Evolutionary conservation across 176 grass and related monocot species (phyloP).

Genomic region (Alopecurus myosuroides): DNA sequence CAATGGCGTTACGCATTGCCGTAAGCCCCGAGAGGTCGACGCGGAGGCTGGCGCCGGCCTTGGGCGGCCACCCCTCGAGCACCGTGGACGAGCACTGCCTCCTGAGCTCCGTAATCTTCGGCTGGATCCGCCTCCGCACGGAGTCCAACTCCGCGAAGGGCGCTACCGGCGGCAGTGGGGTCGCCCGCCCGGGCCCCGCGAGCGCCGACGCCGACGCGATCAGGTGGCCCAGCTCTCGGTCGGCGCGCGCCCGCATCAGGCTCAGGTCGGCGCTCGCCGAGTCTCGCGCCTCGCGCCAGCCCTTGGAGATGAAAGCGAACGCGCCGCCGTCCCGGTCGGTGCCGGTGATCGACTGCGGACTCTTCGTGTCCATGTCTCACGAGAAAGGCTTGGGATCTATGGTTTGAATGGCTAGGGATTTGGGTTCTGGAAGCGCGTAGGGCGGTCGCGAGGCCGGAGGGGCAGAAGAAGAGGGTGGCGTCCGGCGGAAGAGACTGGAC

Average conservation of each 20-base stretch:
- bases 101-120: constrained; percentile 74
- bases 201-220: constrained; percentile 36
- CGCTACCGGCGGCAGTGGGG: constrained; percentile 6
- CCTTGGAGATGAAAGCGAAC: constrained; percentile 72
- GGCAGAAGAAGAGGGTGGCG: constrained; percentile 9
- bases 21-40: constrained; percentile 65
- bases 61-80: constrained; percentile 39
- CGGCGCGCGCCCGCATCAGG: constrained; percentile 54
- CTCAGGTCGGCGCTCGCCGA: constrained; percentile 61
- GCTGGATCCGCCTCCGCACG: constrained; percentile 60
- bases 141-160: constrained; percentile 71
- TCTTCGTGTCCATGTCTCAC: not conserved
- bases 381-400: not conserved
- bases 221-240: constrained; percentile 67
- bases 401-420: not conserved
- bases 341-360: not conserved
- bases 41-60: constrained; percentile 39
- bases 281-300: constrained; percentile 78
- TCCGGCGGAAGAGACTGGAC: not conserved
- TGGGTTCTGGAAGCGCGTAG: constrained; percentile 30
- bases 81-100: constrained; percentile 51
- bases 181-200: constrained; percentile 11
- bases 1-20: constrained; percentile 41
- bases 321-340: constrained; percentile 25
- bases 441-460: not conserved